phyloP scores from a whole-genome alignment of 805 yeast species.

The Pichia ethanolica region DNA sequence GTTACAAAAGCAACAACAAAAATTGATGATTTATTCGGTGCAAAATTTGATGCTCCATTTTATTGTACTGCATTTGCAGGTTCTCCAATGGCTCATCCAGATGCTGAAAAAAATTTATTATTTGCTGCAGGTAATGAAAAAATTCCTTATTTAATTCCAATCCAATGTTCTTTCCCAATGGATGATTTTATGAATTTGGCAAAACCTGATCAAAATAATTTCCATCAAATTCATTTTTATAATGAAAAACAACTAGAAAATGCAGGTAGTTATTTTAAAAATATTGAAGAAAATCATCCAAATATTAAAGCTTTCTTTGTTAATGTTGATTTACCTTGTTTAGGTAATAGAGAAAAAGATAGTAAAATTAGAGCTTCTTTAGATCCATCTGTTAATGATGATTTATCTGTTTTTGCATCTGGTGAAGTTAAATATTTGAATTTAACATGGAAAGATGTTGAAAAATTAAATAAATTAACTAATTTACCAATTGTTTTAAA shows the following conservation, averaged over 20 bases:
- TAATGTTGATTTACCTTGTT: conserved; percentile 82
- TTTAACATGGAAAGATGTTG: conserved; percentile 55
- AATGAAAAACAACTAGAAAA: conserved; percentile 60
- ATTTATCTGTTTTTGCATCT: conserved; percentile 12
- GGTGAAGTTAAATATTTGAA: conserved; percentile 9
- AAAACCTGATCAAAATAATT: conserved; percentile 55
- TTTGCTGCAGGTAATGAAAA: conserved; percentile 60
- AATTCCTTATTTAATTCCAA: conserved; percentile 82
- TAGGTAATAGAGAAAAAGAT: conserved; percentile 84
- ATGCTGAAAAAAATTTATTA: conserved; percentile 77
- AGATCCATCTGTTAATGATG: conserved; percentile 28
- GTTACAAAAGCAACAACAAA: conserved; percentile 55
- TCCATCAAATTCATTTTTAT: conserved; percentile 77
- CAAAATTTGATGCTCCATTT: conserved; percentile 61
- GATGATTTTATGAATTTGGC: conserved; percentile 69
- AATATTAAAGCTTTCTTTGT: conserved; percentile 71
- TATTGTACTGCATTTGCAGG: conserved; percentile 87
- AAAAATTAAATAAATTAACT: conserved; percentile 44
- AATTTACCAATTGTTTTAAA: conserved; percentile 45
- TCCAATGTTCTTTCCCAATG: conserved; percentile 74
- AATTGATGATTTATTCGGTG: conserved; percentile 61
- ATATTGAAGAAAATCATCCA: conserved; percentile 14
- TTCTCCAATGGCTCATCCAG: conserved; percentile 80
- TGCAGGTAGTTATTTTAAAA: conserved; percentile 17
- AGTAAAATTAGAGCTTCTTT: conserved; percentile 57